Evolutionary conservation across 306 rosid species (phyloP).

Genomic region (Cyamopsis tetragonoloba): DNA sequence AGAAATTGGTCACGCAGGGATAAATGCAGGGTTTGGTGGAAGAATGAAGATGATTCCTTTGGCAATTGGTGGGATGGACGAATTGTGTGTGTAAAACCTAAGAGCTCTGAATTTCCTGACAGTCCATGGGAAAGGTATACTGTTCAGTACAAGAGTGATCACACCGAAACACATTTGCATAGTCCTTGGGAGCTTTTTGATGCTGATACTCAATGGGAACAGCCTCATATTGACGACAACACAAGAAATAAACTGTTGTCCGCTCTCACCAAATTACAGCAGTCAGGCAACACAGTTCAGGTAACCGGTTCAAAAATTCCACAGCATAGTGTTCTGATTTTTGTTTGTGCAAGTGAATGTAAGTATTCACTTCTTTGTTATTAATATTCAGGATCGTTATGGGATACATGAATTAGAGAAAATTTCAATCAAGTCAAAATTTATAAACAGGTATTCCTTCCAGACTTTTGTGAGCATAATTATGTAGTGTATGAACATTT

Average conservation of each 20-base stretch:
- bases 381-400: slow-evolving; percentile 64
- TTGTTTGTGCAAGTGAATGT: background rate
- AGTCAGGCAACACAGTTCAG: slow-evolving; percentile 57
- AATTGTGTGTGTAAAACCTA: slow-evolving; percentile 50
- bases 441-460: slow-evolving; percentile 63
- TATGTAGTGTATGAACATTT: background rate
- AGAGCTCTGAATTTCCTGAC: slow-evolving; percentile 73
- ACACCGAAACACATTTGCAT: slow-evolving; percentile 61
- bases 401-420: slow-evolving; percentile 66
- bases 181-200: slow-evolving; percentile 99
- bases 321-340: background rate
- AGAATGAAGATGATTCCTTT: slow-evolving; percentile 65
- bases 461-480: background rate
- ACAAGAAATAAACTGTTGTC: slow-evolving; percentile 51
- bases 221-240: slow-evolving; percentile 57
- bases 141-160: slow-evolving; percentile 71
- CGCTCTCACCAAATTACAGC: slow-evolving; percentile 54
- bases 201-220: slow-evolving; percentile 65
- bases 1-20: slow-evolving; percentile 94
- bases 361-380: slow-evolving; percentile 24
- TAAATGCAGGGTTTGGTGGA: slow-evolving; percentile 99
- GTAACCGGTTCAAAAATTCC: slow-evolving; percentile 35
- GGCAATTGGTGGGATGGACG: slow-evolving; percentile 99
- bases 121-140: slow-evolving; percentile 94
- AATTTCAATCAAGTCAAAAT: slow-evolving; percentile 56